Base-by-base conservation (phyloP, 129 eudicot genomes). In the Scalesia atractyloides region DNA sequence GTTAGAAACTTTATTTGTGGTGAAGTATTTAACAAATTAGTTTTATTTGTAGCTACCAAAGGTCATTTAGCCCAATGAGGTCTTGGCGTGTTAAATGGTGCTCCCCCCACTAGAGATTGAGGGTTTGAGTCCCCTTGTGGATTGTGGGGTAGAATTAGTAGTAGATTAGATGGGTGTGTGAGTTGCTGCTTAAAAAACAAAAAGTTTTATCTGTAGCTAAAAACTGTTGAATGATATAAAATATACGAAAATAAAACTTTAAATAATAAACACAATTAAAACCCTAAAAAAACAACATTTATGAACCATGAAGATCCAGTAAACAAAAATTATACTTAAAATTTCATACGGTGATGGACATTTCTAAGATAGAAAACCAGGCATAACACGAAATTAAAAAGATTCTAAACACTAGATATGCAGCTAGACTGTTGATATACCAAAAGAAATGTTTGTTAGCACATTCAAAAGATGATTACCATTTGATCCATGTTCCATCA, bases 381-480 rank as follows among this genome's bases (percentile, higher is more conserved):
- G 63, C 48, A 54, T n/a, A 62, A 33, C 3, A 24, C 22, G 17
- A 14, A 24, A 36, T n/a, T 70, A 62, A 20, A 69, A 22, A 77
- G 58, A 36, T 70, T 64, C 15, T 4, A 61, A 39, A 58, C 70
- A 39, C 36, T 46, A 71, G 50, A 67, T 26, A 66, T 41, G 79
- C 67, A 53, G 65, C 66, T 64, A 66, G 64, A 66, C 74, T 44
- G 17, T 15, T 61, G 26, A 5, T 63, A 73, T 59, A 57, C 66
- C 64, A 79, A 78, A 39, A 50, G 2, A 15, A 26, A 7, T 2
- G 3, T 57, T 66, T 53, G 43, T 36, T 66, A 33, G 11, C 66
- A 44, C 68, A 14, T 72, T 72, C 63, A 53, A 46, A 69, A 70
- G 50, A 71, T 24, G 50, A 63, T 61, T 33, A 49, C 70, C 70